A percentile compares a stretch with the other conserved stretches of the same genome.
These are phyloP conservation scores for Penicillium arizonense DNA, from an alignment of 495 filamentous ascomycete species.

Conservation along the genomic window DNA sequence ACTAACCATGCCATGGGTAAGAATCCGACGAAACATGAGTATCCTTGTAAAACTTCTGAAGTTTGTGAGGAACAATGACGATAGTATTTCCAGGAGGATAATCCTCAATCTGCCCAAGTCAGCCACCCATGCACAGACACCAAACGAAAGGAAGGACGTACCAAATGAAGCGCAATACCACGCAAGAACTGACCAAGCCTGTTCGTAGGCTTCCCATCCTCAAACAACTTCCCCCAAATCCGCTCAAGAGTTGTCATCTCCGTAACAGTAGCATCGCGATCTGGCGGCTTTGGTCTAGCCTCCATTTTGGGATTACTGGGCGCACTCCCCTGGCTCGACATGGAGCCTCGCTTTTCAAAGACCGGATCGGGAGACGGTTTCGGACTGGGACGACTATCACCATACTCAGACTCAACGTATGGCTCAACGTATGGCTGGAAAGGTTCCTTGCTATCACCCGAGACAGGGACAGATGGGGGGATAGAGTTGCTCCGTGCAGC, in stretches of 20 bases:
- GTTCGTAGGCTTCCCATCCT: constrained; percentile 63
- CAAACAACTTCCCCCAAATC: constrained; percentile 78
- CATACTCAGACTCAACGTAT: constrained; percentile 32
- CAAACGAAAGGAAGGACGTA: constrained; percentile 36
- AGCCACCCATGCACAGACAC: constrained; percentile 10
- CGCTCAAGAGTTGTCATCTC: constrained; percentile 62
- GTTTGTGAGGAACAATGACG: constrained; percentile 79
- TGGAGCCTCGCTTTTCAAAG: constrained; percentile 23
- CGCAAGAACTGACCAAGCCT: constrained; percentile 70
- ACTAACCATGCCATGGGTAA: constrained; percentile 64
- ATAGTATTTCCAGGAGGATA: constrained; percentile 70
- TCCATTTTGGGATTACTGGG: constrained; percentile 22
- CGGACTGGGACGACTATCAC: constrained; percentile 24
- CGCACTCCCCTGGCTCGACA: constrained; percentile 38
- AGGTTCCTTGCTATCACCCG: constrained; percentile 26
- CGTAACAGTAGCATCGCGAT: constrained; percentile 43
- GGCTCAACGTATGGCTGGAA: constrained; percentile 47
- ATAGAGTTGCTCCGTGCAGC: constrained; percentile 19
- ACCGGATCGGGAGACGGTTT: constrained; percentile 21
- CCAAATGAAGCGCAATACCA: constrained; percentile 76
- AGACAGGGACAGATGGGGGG: constrained; percentile 16
- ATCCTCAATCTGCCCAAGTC: constrained; percentile 64
- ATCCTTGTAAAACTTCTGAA: constrained; percentile 73
- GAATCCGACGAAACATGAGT: constrained; percentile 61
- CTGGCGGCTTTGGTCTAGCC: constrained; percentile 42